Percentiles rank a stretch among this genome's conserved stretches.
phyloP scores from a whole-genome alignment of 2,329 filamentous ascomycete genomes.

The Cordyceps sp. region DNA sequence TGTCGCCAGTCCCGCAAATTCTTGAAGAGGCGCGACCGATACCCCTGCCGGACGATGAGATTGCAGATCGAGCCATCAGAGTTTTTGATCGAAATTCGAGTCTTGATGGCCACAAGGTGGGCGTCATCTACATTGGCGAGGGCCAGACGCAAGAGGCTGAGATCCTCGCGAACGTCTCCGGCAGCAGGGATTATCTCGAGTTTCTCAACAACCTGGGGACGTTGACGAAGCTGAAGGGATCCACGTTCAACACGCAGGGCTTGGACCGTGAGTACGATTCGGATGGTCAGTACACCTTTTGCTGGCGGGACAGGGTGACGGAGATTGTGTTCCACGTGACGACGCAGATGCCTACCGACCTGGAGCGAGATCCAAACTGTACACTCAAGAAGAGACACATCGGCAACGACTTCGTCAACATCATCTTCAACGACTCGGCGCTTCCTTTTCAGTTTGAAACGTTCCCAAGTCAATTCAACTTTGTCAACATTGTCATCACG shows the following conservation, averaged over 20 bases:
- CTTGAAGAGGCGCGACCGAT: slow-evolving; percentile 51
- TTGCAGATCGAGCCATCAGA: slow-evolving; percentile 56
- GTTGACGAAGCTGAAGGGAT: slow-evolving; percentile 62
- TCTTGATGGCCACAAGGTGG: slow-evolving; percentile 89
- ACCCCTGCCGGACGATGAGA: slow-evolving; percentile 54
- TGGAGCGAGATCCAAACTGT: slow-evolving; percentile 57
- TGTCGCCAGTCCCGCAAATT: slow-evolving; percentile 44
- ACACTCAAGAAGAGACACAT: slow-evolving; percentile 87
- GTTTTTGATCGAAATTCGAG: slow-evolving; percentile 77
- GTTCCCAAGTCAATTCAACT: slow-evolving; percentile 90
- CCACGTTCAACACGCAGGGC: slow-evolving; percentile 85
- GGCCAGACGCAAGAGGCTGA: slow-evolving; percentile 69
- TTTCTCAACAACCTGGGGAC: slow-evolving; percentile 74
- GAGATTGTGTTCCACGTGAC: slow-evolving; percentile 93
- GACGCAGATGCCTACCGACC: slow-evolving; percentile 90
- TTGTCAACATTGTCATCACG: slow-evolving; percentile 89
- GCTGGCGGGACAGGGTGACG: slow-evolving; percentile 87
- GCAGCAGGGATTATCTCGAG: slow-evolving; percentile 73
- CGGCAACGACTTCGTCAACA: slow-evolving; percentile 95
- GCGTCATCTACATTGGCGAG: slow-evolving; percentile 83
- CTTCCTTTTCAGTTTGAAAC: slow-evolving; percentile 76
- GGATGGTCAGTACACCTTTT: slow-evolving; percentile 79
- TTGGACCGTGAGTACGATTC: slow-evolving; percentile 60
- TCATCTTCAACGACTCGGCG: slow-evolving; percentile 96
- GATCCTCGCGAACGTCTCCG: slow-evolving; percentile 73